Evolutionary conservation across 192 early-diverging fungal species (phyloP).

Genomic region (Coemansia sp.): DNA sequence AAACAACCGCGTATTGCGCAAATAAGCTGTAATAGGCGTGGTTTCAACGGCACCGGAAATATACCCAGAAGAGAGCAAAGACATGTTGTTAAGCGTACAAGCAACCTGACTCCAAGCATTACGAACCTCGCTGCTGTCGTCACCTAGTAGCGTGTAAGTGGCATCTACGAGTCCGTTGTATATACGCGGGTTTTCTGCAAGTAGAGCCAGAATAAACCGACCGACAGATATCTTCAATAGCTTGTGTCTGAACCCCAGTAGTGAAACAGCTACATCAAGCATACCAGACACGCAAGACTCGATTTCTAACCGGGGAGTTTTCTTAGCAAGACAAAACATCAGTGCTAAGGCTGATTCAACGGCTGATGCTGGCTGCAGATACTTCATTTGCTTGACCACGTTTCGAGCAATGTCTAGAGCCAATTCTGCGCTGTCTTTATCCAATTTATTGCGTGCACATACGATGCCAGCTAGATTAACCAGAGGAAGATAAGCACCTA

Average conservation of each 20-base stretch:
- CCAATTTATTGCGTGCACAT: neutral
- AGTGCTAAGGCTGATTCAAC: neutral
- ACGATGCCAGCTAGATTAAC: neutral
- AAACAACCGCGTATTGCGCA: neutral
- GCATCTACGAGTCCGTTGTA: neutral
- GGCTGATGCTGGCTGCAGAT: neutral
- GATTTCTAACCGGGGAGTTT: neutral
- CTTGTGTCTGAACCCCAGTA: neutral
- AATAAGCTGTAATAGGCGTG: neutral
- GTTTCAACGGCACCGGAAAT: neutral
- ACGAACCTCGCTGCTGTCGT: slow-evolving; percentile 19
- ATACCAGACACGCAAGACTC: neutral
- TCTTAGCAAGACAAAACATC: neutral
- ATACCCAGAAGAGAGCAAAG: neutral
- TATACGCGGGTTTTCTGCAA: neutral
- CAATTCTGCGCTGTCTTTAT: no score
- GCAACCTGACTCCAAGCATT: slow-evolving; percentile 19
- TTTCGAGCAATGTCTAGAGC: neutral
- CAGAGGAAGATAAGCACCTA: neutral
- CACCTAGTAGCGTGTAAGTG: slow-evolving; percentile 15
- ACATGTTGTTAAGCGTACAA: neutral
- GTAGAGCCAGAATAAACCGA: neutral
- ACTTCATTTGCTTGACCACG: neutral
- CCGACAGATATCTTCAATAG: slow-evolving; percentile 19
- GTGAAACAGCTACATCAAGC: neutral